Evolutionary conservation across 768 basidiomycete genomes (phyloP).

Genomic region (Macrolepiota fuliginosa): DNA sequence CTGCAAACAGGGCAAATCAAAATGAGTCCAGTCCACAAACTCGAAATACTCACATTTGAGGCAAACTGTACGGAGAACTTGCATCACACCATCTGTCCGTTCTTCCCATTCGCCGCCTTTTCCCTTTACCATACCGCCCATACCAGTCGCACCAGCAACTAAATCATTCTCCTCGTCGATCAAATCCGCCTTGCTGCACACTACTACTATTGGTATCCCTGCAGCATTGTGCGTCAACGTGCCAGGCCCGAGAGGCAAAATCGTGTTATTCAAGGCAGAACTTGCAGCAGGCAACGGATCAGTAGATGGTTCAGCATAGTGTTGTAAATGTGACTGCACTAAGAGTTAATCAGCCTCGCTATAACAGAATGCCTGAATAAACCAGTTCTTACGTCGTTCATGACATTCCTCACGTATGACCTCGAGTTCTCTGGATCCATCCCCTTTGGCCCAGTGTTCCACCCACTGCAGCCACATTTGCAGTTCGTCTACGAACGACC

Average conservation of each 20-base stretch:
- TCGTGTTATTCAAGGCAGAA: constrained; percentile 59
- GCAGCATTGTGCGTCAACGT: constrained; percentile 83
- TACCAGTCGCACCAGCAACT: constrained; percentile 72
- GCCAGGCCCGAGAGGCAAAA: constrained; percentile 83
- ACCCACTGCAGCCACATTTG: constrained; percentile 85
- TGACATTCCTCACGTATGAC: constrained; percentile 77
- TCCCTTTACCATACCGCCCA: constrained; percentile 90
- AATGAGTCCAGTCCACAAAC: not conserved
- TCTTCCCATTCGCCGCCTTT: constrained; percentile 96
- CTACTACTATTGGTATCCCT: constrained; percentile 85
- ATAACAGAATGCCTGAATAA: constrained; percentile 4
- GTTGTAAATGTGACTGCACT: constrained; percentile 90
- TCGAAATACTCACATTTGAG: constrained; percentile 73
- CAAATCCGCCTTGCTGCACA: constrained; percentile 90
- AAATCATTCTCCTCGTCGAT: constrained; percentile 82
- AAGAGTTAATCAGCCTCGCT: constrained; percentile 11
- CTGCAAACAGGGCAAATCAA: constrained; percentile 36
- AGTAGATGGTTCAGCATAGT: constrained; percentile 79
- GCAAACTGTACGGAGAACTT: constrained; percentile 89
- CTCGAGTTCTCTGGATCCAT: constrained; percentile 67
- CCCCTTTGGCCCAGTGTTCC: constrained; percentile 74
- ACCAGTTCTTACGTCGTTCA: constrained; percentile 59
- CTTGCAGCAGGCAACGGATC: constrained; percentile 62
- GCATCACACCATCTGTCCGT: constrained; percentile 91
- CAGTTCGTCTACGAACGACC: constrained; percentile 85